Conservation (phyloP, 768 basidiomycete species). For the Russula lepida region DNA sequence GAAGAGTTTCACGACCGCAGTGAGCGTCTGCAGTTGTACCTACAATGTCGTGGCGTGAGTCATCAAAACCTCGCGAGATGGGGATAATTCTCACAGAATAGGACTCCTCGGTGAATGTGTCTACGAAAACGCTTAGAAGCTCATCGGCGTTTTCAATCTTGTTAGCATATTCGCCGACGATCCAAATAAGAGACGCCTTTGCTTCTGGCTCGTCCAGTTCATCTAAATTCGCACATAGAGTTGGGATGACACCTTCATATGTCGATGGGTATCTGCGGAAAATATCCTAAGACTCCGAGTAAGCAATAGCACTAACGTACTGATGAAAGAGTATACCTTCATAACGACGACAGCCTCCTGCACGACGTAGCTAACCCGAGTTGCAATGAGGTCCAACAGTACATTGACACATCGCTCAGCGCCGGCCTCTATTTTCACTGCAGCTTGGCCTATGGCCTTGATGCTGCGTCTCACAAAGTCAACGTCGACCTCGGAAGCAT, state of each 20-base stretch:
- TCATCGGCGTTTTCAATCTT: slow-evolving; percentile 92
- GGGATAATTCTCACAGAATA: slow-evolving; percentile 55
- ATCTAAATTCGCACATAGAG: slow-evolving; percentile 88
- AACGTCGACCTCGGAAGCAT: slow-evolving; percentile 95
- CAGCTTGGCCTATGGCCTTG: slow-evolving; percentile 92
- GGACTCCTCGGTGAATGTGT: slow-evolving; percentile 88
- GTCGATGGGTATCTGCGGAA: slow-evolving; percentile 95
- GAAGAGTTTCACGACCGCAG: slow-evolving; percentile 95
- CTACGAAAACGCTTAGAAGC: slow-evolving; percentile 81
- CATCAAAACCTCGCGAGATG: background rate
- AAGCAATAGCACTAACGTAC: background rate
- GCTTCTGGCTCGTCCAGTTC: slow-evolving; percentile 98
- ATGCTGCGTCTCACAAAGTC: slow-evolving; percentile 95
- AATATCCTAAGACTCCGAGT: slow-evolving; percentile 61
- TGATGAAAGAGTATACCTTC: slow-evolving; percentile 53
- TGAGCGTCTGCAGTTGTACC: slow-evolving; percentile 71
- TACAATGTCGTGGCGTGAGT: slow-evolving; percentile 4
- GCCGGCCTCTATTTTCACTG: slow-evolving; percentile 87
- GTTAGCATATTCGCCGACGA: slow-evolving; percentile 95
- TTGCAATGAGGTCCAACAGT: slow-evolving; percentile 84
- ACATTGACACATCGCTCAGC: slow-evolving; percentile 95
- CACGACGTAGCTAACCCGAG: slow-evolving; percentile 93
- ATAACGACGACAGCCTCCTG: slow-evolving; percentile 98
- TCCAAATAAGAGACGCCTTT: slow-evolving; percentile 97
- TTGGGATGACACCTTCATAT: slow-evolving; percentile 96